Conservation (phyloP, 2,329 filamentous ascomycete genomes). For the Mycogone perniciosa region DNA sequence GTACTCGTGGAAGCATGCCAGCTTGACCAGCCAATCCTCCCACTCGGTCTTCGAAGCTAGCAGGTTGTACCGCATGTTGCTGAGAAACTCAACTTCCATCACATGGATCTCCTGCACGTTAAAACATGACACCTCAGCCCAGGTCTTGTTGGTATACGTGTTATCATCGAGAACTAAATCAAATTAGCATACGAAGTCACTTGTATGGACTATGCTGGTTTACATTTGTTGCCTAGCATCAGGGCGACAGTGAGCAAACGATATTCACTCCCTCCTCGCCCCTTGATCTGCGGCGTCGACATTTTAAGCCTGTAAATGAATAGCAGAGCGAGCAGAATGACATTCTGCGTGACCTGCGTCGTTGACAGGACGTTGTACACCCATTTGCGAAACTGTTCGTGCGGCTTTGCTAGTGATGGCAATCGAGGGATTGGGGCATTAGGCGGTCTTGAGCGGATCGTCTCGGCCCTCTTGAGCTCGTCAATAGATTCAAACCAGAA, state of each 20-base stretch:
- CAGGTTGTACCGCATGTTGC: constrained; percentile 94
- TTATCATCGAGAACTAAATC: constrained; percentile 82
- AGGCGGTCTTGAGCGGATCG: constrained; percentile 40
- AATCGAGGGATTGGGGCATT: constrained; percentile 45
- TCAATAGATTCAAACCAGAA: constrained; percentile 94
- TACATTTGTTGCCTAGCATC: constrained; percentile 97
- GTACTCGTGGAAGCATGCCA: constrained; percentile 77
- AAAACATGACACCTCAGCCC: constrained; percentile 95
- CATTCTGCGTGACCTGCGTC: constrained; percentile 93
- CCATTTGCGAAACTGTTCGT: constrained; percentile 84
- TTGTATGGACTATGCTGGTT: constrained; percentile 23
- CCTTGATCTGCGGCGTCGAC: constrained; percentile 81
- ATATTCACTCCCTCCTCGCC: constrained; percentile 89
- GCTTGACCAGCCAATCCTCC: constrained; percentile 77
- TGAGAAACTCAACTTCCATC: constrained; percentile 99
- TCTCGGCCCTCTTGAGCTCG: constrained; percentile 70
- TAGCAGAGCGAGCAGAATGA: constrained; percentile 79
- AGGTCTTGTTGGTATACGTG: constrained; percentile 99
- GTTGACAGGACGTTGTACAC: constrained; percentile 84
- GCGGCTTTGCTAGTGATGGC: constrained; percentile 66
- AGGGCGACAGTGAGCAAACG: constrained; percentile 86
- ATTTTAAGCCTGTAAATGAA: constrained; percentile 93
- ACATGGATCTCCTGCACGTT: constrained; percentile 92
- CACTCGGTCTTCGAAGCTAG: constrained; percentile 82
- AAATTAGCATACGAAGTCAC: constrained; percentile 16